phyloP scores from a whole-genome alignment of 495 filamentous ascomycete genomes.

The Parmelia sp. region DNA sequence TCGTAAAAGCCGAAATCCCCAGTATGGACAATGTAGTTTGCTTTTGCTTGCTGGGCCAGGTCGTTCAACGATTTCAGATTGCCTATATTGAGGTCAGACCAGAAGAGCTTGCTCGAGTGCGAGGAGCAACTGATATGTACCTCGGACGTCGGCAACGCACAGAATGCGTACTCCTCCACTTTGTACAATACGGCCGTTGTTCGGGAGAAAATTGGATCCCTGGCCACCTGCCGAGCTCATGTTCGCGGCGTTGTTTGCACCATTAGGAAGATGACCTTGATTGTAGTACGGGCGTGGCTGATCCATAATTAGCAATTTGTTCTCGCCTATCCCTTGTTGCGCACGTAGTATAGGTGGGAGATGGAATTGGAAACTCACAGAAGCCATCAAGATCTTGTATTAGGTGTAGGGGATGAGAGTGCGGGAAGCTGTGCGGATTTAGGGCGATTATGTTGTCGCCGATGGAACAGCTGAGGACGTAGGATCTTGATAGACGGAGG shows the following conservation, averaged over 20 bases:
- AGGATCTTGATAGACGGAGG: not conserved
- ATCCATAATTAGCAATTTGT: slow-evolving; percentile 7
- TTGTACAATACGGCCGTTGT: slow-evolving; percentile 72
- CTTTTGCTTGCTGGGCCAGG: slow-evolving; percentile 83
- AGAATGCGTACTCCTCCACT: slow-evolving; percentile 77
- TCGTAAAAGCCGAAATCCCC: slow-evolving; percentile 99
- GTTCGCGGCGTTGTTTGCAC: slow-evolving; percentile 23
- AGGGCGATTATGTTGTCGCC: not conserved
- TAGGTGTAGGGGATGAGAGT: slow-evolving; percentile 4
- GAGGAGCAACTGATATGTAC: slow-evolving; percentile 43
- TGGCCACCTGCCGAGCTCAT: slow-evolving; percentile 36
- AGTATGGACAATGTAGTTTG: slow-evolving; percentile 95
- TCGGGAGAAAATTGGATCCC: slow-evolving; percentile 47
- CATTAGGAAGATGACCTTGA: slow-evolving; percentile 28
- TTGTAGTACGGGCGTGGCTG: slow-evolving; percentile 27
- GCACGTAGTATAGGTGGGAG: not conserved
- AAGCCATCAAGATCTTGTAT: slow-evolving; percentile 22
- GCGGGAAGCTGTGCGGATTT: not conserved
- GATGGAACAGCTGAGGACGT: not conserved
- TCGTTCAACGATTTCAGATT: slow-evolving; percentile 95
- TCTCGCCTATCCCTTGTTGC: not conserved
- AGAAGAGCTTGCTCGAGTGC: slow-evolving; percentile 9
- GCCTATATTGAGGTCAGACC: slow-evolving; percentile 48
- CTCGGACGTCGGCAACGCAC: slow-evolving; percentile 96
- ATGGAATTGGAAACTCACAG: slow-evolving; percentile 20